phyloP scores from a whole-genome alignment of 176 grass and related monocot genomes.

The Areca catechu region DNA sequence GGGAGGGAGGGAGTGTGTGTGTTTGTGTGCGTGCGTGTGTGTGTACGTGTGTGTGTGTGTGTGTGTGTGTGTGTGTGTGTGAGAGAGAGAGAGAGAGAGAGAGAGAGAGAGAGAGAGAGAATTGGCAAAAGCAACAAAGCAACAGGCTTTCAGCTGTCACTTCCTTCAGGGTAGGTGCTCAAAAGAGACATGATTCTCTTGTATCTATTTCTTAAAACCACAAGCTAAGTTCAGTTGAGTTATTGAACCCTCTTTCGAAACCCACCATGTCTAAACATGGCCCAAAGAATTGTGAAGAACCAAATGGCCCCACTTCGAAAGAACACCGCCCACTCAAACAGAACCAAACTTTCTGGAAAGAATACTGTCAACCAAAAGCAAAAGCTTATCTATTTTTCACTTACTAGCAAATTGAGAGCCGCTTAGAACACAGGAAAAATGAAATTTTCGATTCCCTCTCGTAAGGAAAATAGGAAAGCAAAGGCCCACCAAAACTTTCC shows the following conservation, averaged over 20 bases:
- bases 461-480: conserved; percentile 21
- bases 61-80: too few species aligned
- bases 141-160: not conserved
- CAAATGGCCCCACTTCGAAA: conserved; percentile 26
- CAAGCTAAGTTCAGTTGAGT: not conserved
- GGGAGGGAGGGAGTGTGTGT: too few species aligned
- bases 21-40: too few species aligned
- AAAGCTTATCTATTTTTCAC: not conserved
- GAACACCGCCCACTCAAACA: conserved; percentile 36
- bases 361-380: conserved; percentile 3
- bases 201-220: not conserved
- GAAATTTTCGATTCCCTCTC: not conserved
- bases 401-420: not conserved
- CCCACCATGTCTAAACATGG: conserved; percentile 14
- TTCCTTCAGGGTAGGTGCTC: not conserved
- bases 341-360: conserved; percentile 8
- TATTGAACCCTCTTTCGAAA: not conserved
- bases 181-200: not conserved
- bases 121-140: not conserved
- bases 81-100: too few species aligned
- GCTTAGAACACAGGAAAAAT: conserved; percentile 18
- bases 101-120: not conserved
- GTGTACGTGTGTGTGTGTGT: too few species aligned
- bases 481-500: conserved; percentile 30
- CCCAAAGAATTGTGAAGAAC: too few species aligned